A percentile compares a stretch with the other conserved stretches of the same genome.
Evolutionary conservation across 169 alveolate genomes (phyloP).

Genomic region (Plasmodium sp.): DNA sequence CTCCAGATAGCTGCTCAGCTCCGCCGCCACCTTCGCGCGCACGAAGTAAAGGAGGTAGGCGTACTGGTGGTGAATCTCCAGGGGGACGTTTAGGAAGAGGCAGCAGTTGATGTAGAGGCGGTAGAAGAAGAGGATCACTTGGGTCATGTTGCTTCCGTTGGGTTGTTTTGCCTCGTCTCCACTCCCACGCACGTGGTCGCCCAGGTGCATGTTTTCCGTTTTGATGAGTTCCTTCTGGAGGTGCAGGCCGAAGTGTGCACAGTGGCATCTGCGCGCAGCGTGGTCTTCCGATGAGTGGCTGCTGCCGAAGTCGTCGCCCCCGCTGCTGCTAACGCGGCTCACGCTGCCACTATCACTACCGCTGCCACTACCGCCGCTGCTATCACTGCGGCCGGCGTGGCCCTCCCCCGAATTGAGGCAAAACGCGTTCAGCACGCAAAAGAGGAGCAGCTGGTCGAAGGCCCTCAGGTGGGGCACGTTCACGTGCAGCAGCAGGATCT

Average conservation of each 20-base stretch:
- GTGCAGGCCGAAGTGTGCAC: slow-evolving; percentile 24
- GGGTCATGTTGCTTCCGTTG: not conserved
- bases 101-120: slow-evolving; percentile 61
- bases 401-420: not conserved
- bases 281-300: not conserved
- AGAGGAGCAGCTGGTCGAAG: slow-evolving; percentile 46
- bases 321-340: not conserved
- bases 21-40: not conserved
- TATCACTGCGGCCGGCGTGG: not conserved
- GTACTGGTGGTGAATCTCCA: slow-evolving; percentile 53
- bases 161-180: not conserved
- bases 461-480: slow-evolving; percentile 34
- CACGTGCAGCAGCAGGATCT: slow-evolving; percentile 43
- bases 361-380: not conserved
- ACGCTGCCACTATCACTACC: not conserved
- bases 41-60: slow-evolving; percentile 34
- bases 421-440: slow-evolving; percentile 51
- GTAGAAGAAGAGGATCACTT: slow-evolving; percentile 14
- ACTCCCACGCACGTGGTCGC: not conserved
- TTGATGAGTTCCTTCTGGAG: slow-evolving; percentile 27
- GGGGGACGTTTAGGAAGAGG: slow-evolving; percentile 24
- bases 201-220: slow-evolving; percentile 12
- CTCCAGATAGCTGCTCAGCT: slow-evolving; percentile 24
- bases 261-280: not conserved
- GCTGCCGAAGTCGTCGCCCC: not conserved